Evolutionary conservation across 2,329 filamentous ascomycete genomes (phyloP).

Genomic region (Alternaria solani): DNA sequence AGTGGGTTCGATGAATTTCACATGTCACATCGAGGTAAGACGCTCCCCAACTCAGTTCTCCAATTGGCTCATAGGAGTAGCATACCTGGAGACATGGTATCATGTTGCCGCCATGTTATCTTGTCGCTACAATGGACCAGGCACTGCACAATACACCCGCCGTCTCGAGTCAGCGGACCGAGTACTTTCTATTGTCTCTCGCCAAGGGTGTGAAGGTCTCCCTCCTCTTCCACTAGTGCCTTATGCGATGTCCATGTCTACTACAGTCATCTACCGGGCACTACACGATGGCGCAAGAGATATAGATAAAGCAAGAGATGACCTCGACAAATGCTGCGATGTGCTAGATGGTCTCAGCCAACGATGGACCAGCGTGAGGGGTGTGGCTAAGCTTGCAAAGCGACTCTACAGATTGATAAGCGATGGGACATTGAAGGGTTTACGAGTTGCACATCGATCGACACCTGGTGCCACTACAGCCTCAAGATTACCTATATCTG

Average conservation of each 20-base stretch:
- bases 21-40: conserved; percentile 9
- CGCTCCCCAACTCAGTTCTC: background rate
- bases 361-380: conserved; percentile 8
- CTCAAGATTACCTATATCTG: background rate
- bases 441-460: background rate
- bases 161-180: background rate
- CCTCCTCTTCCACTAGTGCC: conserved; percentile 6
- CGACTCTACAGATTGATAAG: conserved; percentile 3
- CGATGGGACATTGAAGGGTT: background rate
- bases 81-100: conserved; percentile 11
- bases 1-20: conserved; percentile 5
- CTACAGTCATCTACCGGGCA: conserved; percentile 9
- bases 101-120: conserved; percentile 11
- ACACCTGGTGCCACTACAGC: background rate
- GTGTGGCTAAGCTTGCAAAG: conserved; percentile 3
- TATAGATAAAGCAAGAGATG: background rate
- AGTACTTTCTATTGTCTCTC: background rate
- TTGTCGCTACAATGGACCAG: conserved; percentile 9
- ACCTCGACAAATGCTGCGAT: conserved; percentile 1
- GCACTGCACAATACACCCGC: background rate
- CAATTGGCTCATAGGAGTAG: background rate
- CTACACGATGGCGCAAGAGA: conserved; percentile 6
- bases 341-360: background rate
- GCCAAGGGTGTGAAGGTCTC: background rate
- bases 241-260: conserved; percentile 11